These are phyloP conservation scores for Plasmodiophora brassicae DNA, from an alignment of 208 protist species.

Conservation along the genomic window DNA sequence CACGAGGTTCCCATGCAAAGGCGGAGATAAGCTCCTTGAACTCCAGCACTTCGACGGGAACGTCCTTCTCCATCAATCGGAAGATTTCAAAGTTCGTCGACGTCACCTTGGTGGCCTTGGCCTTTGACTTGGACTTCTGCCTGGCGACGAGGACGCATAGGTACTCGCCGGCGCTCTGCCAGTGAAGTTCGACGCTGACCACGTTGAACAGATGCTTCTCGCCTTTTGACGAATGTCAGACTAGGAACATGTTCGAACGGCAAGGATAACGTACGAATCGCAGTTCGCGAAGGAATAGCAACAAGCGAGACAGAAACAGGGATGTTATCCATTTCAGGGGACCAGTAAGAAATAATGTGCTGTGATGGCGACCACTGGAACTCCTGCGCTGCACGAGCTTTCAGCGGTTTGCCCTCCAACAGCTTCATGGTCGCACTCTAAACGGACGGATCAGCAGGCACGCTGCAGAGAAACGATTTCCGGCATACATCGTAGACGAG, in stretches of 20 bases:
- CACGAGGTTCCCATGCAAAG: slow-evolving; percentile 70
- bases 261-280: not conserved
- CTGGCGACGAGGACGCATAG: slow-evolving; percentile 66
- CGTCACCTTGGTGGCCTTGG: slow-evolving; percentile 50
- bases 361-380: slow-evolving; percentile 29
- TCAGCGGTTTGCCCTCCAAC: slow-evolving; percentile 41
- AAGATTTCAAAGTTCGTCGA: slow-evolving; percentile 68
- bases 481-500: slow-evolving; percentile 63
- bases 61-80: slow-evolving; percentile 63
- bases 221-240: not conserved
- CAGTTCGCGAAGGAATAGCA: not conserved
- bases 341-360: not conserved
- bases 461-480: not conserved
- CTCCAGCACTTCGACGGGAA: slow-evolving; percentile 68
- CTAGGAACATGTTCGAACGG: not conserved
- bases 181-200: slow-evolving; percentile 52
- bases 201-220: slow-evolving; percentile 33
- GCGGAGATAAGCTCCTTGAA: slow-evolving; percentile 53
- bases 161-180: slow-evolving; percentile 67
- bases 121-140: slow-evolving; percentile 57
- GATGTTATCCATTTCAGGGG: slow-evolving; percentile 13
- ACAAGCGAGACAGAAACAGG: not conserved
- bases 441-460: not conserved
- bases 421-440: slow-evolving; percentile 58
- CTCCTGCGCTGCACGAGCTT: not conserved